phyloP scores from a whole-genome alignment of 2,329 filamentous ascomycete species.

The Zymoseptoria ardabiliae region DNA sequence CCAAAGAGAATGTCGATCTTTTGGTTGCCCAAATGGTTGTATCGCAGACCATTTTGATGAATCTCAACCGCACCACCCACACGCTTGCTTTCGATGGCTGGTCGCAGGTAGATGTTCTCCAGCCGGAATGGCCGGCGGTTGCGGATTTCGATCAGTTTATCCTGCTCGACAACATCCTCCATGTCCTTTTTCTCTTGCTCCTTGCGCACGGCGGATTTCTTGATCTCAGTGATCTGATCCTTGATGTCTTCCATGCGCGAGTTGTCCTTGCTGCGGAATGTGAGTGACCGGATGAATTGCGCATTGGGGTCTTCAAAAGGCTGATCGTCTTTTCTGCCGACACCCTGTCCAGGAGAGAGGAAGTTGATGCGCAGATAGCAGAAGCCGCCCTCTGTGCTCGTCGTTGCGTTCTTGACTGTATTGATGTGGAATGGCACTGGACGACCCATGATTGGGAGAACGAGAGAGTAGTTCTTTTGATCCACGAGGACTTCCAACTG shows the following conservation, averaged over 20 bases:
- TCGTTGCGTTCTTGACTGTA: slow-evolving; percentile 98
- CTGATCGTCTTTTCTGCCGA: slow-evolving; percentile 93
- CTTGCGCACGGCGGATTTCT: slow-evolving; percentile 82
- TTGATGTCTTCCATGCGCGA: slow-evolving; percentile 85
- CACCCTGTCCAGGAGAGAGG: slow-evolving; percentile 90
- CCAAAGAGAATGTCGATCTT: slow-evolving; percentile 92
- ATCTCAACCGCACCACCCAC: slow-evolving; percentile 95
- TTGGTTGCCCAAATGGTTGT: slow-evolving; percentile 73
- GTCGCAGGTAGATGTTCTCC: slow-evolving; percentile 91
- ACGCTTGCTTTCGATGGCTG: slow-evolving; percentile 92
- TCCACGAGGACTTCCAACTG: slow-evolving; percentile 88
- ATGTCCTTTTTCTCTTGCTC: slow-evolving; percentile 99
- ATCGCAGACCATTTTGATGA: slow-evolving; percentile 97
- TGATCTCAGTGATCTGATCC: slow-evolving; percentile 89
- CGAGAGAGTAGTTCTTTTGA: slow-evolving; percentile 78
- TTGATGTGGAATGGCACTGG: slow-evolving; percentile 97
- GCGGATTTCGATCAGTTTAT: slow-evolving; percentile 90
- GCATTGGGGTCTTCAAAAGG: slow-evolving; percentile 94
- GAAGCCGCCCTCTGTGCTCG: slow-evolving; percentile 91
- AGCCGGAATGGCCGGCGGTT: slow-evolving; percentile 86
- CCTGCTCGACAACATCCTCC: slow-evolving; percentile 98
- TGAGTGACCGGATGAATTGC: slow-evolving; percentile 92
- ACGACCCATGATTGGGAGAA: slow-evolving; percentile 93
- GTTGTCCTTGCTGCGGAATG: slow-evolving; percentile 85
- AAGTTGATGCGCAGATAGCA: slow-evolving; percentile 96